phyloP scores from a whole-genome alignment of 805 yeast species.

The Tetrapisispora arboricola region DNA sequence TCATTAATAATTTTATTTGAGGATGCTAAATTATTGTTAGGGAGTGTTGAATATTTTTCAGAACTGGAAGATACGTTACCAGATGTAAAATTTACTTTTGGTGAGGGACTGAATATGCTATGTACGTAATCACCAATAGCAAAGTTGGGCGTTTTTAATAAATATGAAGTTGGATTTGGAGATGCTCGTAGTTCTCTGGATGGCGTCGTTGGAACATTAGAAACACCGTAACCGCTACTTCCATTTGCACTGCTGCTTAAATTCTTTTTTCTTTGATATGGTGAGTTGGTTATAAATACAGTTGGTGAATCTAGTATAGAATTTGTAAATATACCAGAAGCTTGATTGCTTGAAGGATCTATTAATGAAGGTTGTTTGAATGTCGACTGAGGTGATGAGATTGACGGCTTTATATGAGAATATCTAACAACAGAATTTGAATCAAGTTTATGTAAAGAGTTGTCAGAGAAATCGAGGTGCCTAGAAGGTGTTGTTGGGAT shows the following conservation, averaged over 20 bases:
- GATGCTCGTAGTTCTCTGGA: conserved; percentile 18
- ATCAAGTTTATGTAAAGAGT: conserved; percentile 2
- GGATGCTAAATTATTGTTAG: neutral
- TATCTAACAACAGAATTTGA: conserved; percentile 18
- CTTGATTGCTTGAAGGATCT: neutral
- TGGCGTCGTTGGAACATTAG: conserved; percentile 22
- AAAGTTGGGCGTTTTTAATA: conserved; percentile 26
- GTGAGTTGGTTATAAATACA: conserved; percentile 8
- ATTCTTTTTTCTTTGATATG: conserved; percentile 13
- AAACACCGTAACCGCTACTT: neutral
- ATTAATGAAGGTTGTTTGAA: conserved; percentile 19
- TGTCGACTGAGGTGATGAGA: conserved; percentile 25
- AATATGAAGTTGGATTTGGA: conserved; percentile 4
- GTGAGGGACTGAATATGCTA: conserved; percentile 29
- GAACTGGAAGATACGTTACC: neutral
- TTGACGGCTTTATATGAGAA: conserved; percentile 23
- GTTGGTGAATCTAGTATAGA: conserved; percentile 24
- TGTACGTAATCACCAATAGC: conserved; percentile 31
- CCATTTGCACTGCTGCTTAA: neutral
- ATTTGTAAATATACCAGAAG: conserved; percentile 8
- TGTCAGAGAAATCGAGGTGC: neutral
- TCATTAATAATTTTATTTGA: neutral
- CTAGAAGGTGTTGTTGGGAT: conserved; percentile 24
- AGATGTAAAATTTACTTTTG: conserved; percentile 13
- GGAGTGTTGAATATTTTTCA: neutral